Evolutionary conservation across 2,329 filamentous ascomycete genomes (phyloP).

Genomic region (Penicillium frequentans): DNA sequence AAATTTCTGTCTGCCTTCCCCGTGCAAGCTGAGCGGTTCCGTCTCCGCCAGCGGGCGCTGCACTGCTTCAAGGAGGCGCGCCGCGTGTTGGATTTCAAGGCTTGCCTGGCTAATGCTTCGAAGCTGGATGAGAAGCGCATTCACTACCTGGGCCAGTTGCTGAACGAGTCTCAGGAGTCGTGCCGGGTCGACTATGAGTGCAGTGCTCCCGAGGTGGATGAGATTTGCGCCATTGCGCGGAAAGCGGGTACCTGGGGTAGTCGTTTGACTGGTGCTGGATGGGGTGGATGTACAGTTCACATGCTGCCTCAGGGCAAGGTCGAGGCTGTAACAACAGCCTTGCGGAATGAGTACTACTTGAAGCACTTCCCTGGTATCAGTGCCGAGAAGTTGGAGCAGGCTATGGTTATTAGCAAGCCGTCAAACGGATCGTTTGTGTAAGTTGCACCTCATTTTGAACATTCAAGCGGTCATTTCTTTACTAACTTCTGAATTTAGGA

Average conservation of each 20-base stretch:
- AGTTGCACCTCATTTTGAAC: slow-evolving; percentile 10
- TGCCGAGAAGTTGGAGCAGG: slow-evolving; percentile 71
- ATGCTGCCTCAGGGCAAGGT: slow-evolving; percentile 83
- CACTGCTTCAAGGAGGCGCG: slow-evolving; percentile 91
- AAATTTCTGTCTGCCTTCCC: slow-evolving; percentile 86
- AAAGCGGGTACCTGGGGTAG: slow-evolving; percentile 80
- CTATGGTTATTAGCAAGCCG: slow-evolving; percentile 86
- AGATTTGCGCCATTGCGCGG: slow-evolving; percentile 77
- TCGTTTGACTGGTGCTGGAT: slow-evolving; percentile 87
- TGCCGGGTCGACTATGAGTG: slow-evolving; percentile 89
- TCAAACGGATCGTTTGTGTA: slow-evolving; percentile 47
- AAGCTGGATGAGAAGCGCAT: slow-evolving; percentile 66
- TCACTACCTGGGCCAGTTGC: slow-evolving; percentile 70
- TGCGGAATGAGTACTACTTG: slow-evolving; percentile 79
- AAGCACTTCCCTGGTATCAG: slow-evolving; percentile 68
- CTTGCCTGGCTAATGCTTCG: slow-evolving; percentile 62
- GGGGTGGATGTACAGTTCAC: slow-evolving; percentile 96
- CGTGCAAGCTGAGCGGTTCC: slow-evolving; percentile 83
- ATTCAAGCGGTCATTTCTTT: neutral
- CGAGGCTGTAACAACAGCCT: slow-evolving; percentile 70
- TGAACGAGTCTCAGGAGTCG: slow-evolving; percentile 87
- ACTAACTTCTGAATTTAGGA: slow-evolving; percentile 26
- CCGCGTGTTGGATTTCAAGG: slow-evolving; percentile 80
- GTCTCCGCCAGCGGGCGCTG: slow-evolving; percentile 79
- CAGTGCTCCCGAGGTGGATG: slow-evolving; percentile 88